Conservation (phyloP, 805 yeast species). For the Nakazawaea ambrosiae region DNA sequence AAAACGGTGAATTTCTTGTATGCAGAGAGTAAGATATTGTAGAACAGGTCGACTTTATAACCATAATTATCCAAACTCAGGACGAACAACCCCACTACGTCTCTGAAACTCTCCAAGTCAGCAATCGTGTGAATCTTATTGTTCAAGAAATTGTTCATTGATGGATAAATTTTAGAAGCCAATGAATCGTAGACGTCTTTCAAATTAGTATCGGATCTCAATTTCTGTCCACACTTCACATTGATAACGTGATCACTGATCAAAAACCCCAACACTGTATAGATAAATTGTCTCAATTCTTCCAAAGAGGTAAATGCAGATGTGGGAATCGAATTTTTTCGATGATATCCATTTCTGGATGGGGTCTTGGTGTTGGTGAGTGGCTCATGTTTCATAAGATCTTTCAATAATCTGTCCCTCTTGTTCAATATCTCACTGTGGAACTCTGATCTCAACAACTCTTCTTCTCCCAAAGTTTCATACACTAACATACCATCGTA, state of each 20-base stretch:
- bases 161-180: constrained; percentile 50
- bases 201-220: constrained; percentile 55
- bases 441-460: constrained; percentile 54
- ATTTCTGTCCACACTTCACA: constrained; percentile 52
- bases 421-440: constrained; percentile 66
- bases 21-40: constrained; percentile 50
- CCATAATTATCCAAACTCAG: constrained; percentile 73
- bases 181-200: constrained; percentile 75
- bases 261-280: constrained; percentile 67
- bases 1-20: constrained; percentile 57
- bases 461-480: constrained; percentile 60
- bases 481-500: constrained; percentile 82
- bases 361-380: constrained; percentile 19
- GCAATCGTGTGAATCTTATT: constrained; percentile 33
- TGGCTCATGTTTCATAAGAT: constrained; percentile 41
- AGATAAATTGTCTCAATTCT: constrained; percentile 47
- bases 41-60: constrained; percentile 51
- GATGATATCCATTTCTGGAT: constrained; percentile 1
- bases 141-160: constrained; percentile 40
- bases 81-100: constrained; percentile 59
- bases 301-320: constrained; percentile 27
- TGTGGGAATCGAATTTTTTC: constrained; percentile 9
- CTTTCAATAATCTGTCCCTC: constrained; percentile 64
- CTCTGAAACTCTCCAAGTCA: constrained; percentile 49
- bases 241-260: constrained; percentile 67